Conservation (phyloP, 2,329 filamentous ascomycete genomes). For the Orbilia oligospora region DNA sequence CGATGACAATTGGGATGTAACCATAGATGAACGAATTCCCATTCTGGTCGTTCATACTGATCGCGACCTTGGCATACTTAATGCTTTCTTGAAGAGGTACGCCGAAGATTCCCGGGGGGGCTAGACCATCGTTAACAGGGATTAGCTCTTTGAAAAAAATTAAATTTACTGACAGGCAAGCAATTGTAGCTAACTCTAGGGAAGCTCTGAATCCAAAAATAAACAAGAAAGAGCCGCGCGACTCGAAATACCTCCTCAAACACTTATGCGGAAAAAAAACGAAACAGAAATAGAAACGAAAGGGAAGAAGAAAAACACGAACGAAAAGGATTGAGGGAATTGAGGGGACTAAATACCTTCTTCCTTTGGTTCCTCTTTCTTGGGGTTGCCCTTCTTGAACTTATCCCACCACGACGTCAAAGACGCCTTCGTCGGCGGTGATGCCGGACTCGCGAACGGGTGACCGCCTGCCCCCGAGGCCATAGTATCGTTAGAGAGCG, state of each 20-base stretch:
- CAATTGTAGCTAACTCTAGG: slow-evolving; percentile 33
- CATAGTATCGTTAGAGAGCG: slow-evolving; percentile 33
- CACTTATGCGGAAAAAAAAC: no score
- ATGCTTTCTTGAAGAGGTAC: slow-evolving; percentile 94
- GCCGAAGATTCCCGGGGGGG: slow-evolving; percentile 86
- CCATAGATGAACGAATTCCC: slow-evolving; percentile 98
- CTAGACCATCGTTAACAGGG: slow-evolving; percentile 23
- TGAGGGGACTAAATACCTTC: slow-evolving; percentile 55
- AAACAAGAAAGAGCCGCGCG: not conserved
- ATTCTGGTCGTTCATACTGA: slow-evolving; percentile 91
- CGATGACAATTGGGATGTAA: slow-evolving; percentile 97
- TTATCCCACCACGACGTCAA: slow-evolving; percentile 97
- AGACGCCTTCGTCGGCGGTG: slow-evolving; percentile 86
- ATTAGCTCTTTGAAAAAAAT: slow-evolving; percentile 4
- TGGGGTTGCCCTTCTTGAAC: slow-evolving; percentile 76
- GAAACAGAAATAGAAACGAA: not conserved
- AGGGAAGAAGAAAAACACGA: not conserved
- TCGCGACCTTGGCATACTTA: slow-evolving; percentile 96
- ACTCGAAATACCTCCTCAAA: slow-evolving; percentile 3
- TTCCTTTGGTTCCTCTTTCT: slow-evolving; percentile 72
- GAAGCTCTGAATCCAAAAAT: not conserved
- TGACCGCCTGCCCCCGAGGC: slow-evolving; percentile 55
- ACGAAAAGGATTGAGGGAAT: not conserved
- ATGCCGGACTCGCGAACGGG: slow-evolving; percentile 70
- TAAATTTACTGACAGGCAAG: slow-evolving; percentile 5